Evolutionary conservation across 495 filamentous ascomycete genomes (phyloP).

Genomic region (Alectoria sarmentosa): DNA sequence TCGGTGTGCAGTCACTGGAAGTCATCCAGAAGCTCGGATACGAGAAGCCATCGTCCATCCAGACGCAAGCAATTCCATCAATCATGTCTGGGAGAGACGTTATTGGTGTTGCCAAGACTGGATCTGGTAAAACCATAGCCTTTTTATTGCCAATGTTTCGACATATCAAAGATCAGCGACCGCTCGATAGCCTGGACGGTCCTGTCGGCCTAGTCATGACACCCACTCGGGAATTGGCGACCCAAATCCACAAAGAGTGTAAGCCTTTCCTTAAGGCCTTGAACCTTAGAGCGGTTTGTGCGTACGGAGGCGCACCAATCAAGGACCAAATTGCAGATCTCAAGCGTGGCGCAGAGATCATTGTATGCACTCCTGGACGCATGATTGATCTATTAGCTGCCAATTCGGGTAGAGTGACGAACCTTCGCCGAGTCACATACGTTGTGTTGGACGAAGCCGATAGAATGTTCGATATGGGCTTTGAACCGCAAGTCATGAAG

Average conservation of each 20-base stretch:
- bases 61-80: slow-evolving; percentile 88
- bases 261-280: slow-evolving; percentile 88
- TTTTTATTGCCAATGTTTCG: slow-evolving; percentile 95
- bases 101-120: slow-evolving; percentile 95
- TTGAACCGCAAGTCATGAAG: slow-evolving; percentile 97
- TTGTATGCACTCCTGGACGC: slow-evolving; percentile 93
- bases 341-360: slow-evolving; percentile 90
- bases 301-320: slow-evolving; percentile 92
- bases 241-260: slow-evolving; percentile 90
- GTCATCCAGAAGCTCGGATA: slow-evolving; percentile 79
- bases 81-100: slow-evolving; percentile 97
- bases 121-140: slow-evolving; percentile 97
- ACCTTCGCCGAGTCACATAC: slow-evolving; percentile 81
- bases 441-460: slow-evolving; percentile 96
- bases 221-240: slow-evolving; percentile 89
- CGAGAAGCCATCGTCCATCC: slow-evolving; percentile 85
- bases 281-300: slow-evolving; percentile 86
- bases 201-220: slow-evolving; percentile 86
- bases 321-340: slow-evolving; percentile 96
- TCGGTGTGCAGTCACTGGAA: slow-evolving; percentile 81
- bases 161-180: slow-evolving; percentile 90
- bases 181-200: slow-evolving; percentile 77
- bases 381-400: slow-evolving; percentile 93
- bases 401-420: slow-evolving; percentile 88
- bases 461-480: slow-evolving; percentile 99